Percentiles rank a stretch among this genome's conserved stretches.
These are phyloP conservation scores for Paraphaeosphaeria sporulosa DNA, from an alignment of 2,329 filamentous ascomycete species.

Conservation along the genomic window DNA sequence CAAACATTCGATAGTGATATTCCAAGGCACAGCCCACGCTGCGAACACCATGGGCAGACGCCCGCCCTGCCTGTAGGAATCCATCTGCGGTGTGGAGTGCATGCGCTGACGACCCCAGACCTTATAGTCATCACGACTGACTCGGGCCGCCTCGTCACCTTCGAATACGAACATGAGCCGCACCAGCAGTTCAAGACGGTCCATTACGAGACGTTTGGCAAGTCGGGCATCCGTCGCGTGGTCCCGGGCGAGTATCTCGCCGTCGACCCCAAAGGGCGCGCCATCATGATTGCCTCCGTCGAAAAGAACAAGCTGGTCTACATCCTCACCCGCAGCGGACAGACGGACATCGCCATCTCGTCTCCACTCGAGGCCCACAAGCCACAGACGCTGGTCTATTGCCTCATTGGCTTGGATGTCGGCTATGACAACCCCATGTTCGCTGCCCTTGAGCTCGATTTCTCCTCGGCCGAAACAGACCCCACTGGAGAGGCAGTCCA, in stretches of 20 bases:
- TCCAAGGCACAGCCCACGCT: constrained; percentile 47
- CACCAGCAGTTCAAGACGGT: constrained; percentile 85
- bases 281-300: constrained; percentile 89
- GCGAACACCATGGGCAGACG: constrained; percentile 32
- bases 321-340: constrained; percentile 92
- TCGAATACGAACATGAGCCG: constrained; percentile 87
- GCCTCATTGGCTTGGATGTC: constrained; percentile 87
- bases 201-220: constrained; percentile 97
- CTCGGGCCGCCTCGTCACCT: constrained; percentile 90
- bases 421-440: constrained; percentile 98
- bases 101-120: constrained; percentile 66
- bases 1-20: constrained; percentile 58
- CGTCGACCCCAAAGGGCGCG: constrained; percentile 93
- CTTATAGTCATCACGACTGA: constrained; percentile 95
- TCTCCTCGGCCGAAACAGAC: constrained; percentile 89
- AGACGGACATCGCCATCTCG: constrained; percentile 95
- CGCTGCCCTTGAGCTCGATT: constrained; percentile 92
- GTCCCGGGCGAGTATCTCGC: constrained; percentile 96
- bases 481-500: constrained; percentile 81
- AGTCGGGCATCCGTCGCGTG: constrained; percentile 91
- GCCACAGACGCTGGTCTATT: constrained; percentile 87
- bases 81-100: constrained; percentile 34
- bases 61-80: constrained; percentile 36
- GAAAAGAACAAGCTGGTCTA: constrained; percentile 99
- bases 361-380: constrained; percentile 97